Evolutionary conservation across 108 stramenopile species (phyloP), one percentile per base, ranked within the genome.

Genomic region (Pseudonitzschia delicatissima): DNA sequence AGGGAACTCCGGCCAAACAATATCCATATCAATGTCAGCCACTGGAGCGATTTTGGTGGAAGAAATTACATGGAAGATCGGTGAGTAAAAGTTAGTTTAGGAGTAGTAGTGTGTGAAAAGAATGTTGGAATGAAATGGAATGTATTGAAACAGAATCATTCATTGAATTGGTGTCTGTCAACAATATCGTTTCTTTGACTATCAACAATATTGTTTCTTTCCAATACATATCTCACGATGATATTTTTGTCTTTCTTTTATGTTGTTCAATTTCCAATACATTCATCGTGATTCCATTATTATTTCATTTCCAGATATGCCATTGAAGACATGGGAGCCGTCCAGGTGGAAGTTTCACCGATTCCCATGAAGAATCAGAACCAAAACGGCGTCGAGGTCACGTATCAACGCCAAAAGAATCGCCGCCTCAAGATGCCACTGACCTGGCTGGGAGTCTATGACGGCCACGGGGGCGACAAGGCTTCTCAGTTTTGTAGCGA

Each of bases 381-480:
- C 17, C 6, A 59, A 3, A 34, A 62, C 4, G 72, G 74, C 77
- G 33, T 77, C 69, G 17, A 79, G 60, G 59, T 71, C 44, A 32
- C 39, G 3, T 37, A 12, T 21, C 23, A 23, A 40, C 67, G 60
- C 20, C 65, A 42, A 21, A 60, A 64, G 39, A 74, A 64, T 29
- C 69, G 78, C 21, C 77, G 79, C 32, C 60, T 81, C 42, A 85
- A 78, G 33, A 81, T 83, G 80, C 86, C 82, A 8, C 50, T 87
- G 4, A 82, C 81, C 17, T 76, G 70, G 47, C 40, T 78, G 26
- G 97, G 93, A 17, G 87, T 98, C 2, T 99, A 94, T 71, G 98
- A 99, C 71, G 98, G 98, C 0, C 98, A 99, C 63, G 97, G 97
- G 20, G 95, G 96, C 39, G 87, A 86, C 37, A 86, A 94, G 51